Evolutionary conservation across 306 rosid genomes (phyloP).

Genomic region (Geum urbanum): DNA sequence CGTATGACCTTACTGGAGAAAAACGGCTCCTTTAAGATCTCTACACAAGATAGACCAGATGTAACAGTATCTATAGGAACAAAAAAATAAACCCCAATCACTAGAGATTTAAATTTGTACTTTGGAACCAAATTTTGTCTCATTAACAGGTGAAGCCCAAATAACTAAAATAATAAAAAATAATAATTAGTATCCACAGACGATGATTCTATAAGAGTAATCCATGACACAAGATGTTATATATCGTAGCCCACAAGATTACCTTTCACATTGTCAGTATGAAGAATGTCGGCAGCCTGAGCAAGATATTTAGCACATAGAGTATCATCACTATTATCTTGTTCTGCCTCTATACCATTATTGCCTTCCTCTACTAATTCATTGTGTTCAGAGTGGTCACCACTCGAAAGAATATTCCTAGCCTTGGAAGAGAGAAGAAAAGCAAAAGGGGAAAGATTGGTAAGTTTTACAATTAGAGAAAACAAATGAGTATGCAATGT

Average conservation of each 20-base stretch:
- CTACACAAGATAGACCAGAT: conserved; percentile 47
- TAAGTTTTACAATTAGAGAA: conserved; percentile 16
- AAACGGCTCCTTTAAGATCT: conserved; percentile 64
- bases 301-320: conserved; percentile 58
- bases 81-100: conserved; percentile 20
- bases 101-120: not conserved
- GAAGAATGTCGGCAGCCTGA: conserved; percentile 51
- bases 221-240: not conserved
- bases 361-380: conserved; percentile 47
- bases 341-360: conserved; percentile 52
- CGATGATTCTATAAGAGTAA: not conserved
- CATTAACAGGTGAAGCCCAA: not conserved
- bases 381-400: conserved; percentile 63
- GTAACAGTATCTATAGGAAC: conserved; percentile 37
- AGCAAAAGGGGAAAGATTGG: conserved; percentile 17
- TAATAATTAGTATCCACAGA: not conserved
- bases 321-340: conserved; percentile 47
- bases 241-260: conserved; percentile 20
- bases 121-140: not conserved
- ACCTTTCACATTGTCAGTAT: conserved; percentile 52
- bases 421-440: conserved; percentile 48
- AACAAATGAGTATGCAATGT: not conserved
- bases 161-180: not conserved
- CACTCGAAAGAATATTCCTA: conserved; percentile 52
- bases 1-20: conserved; percentile 72